phyloP scores from a whole-genome alignment of 2,329 filamentous ascomycete genomes.

The Penicillium sp. region DNA sequence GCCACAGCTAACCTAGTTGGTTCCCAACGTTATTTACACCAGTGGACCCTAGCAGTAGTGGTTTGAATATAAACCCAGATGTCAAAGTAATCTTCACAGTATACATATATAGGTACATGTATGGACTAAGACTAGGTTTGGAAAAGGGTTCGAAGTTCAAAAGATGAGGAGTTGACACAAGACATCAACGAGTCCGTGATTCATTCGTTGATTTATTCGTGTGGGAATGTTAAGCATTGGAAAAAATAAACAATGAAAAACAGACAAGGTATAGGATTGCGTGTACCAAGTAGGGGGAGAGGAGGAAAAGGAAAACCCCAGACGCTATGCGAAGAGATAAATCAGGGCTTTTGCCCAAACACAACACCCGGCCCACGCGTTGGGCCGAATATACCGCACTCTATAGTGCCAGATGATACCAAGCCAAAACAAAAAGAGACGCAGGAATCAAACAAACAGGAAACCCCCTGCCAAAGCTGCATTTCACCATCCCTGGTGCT shows the following conservation, averaged over 20 bases:
- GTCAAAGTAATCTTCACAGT: neutral
- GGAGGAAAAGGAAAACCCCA: conserved; percentile 31
- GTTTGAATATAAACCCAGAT: neutral
- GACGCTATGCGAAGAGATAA: conserved; percentile 39
- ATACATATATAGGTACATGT: neutral
- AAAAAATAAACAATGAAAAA: conserved; percentile 9
- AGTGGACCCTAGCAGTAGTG: too few relatives aligned
- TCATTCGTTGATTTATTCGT: neutral
- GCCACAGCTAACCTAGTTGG: too few relatives aligned
- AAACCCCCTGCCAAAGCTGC: neutral
- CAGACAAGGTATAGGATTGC: conserved; percentile 13
- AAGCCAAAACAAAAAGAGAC: neutral
- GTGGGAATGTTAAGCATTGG: neutral
- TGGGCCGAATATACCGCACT: conserved; percentile 17
- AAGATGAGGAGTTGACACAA: neutral
- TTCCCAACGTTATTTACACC: too few relatives aligned
- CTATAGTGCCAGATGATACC: conserved; percentile 8
- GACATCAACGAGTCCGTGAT: neutral
- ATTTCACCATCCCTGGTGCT: neutral
- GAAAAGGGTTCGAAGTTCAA: neutral
- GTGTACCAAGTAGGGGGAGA: conserved; percentile 7
- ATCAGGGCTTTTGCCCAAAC: conserved; percentile 27
- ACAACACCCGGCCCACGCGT: neutral
- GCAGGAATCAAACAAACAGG: neutral
- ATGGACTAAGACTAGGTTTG: neutral